Base-by-base conservation (phyloP, 148 eudicot species). In the Fallopia convolvulus region DNA sequence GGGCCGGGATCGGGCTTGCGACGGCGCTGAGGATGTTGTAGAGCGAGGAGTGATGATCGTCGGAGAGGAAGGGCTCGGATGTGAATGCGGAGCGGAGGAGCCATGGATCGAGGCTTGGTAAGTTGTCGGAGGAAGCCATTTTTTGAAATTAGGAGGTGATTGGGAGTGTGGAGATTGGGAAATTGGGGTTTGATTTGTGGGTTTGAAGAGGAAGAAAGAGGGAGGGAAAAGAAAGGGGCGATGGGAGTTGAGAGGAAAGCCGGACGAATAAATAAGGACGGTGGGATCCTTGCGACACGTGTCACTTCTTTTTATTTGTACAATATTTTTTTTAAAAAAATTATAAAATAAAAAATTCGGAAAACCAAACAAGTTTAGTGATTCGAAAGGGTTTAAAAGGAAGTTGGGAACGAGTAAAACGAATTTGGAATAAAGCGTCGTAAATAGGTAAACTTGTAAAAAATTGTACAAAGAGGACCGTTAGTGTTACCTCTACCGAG, bases 261-360 rank as follows among this genome's bases (percentile, higher is more conserved):
- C 77, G 77, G 83, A 70, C 77, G 79, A 77, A 80, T 89, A 88
- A 85, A 90, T 88, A 92, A 55, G 86, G 91, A 81, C 86, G 91
- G 91, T 84, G 86, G 75, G 80, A 86, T 77, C n/a, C 20, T 15
- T 8, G 84, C 79, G 84, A 83, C 88, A 88, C 88, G 86, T 79
- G 85, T 80, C 78, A 52, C 66, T 30, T 30, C 20, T 10, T 6
- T 63, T 63, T 61, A 18, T 55, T 2, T 2, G 26, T 55, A 55
- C 9, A 18, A 55, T 9, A 44, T 44, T 44, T 44, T 44, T 44
- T 0, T 44, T 44, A 44, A 9, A 42, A 42, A 42, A 42, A 1
- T 6, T 44, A 0, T 44, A 2, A 8, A 41, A 0, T 8, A 41
- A 41, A 41, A 41, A 41, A 41, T 2, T 41, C 8, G 44, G 1